These are phyloP conservation scores for Cornus controversa DNA, from an alignment of 148 eudicot species.

Conservation along the genomic window DNA sequence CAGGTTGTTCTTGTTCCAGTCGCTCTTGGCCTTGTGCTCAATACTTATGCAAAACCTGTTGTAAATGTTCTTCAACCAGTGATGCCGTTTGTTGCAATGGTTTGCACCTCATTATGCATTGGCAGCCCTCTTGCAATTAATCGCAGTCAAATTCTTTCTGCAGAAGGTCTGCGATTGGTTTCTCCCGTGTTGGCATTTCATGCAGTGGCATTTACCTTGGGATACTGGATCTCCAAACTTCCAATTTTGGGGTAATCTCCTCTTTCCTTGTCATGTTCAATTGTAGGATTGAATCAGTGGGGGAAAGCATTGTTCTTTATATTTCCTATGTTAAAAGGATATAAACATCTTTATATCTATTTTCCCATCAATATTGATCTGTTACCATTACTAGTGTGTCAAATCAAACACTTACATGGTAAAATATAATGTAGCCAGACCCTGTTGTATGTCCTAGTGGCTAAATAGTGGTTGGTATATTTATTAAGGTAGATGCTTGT, in stretches of 20 bases:
- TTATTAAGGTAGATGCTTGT: background rate
- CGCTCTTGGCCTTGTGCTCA: constrained; percentile 71
- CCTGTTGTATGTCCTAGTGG: background rate
- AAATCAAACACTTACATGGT: too few relatives aligned
- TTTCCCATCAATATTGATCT: background rate
- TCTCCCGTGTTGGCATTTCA: constrained; percentile 82
- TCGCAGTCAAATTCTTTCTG: constrained; percentile 66
- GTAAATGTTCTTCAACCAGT: constrained; percentile 79
- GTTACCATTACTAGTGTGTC: background rate
- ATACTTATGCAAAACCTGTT: constrained; percentile 83
- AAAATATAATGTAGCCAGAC: background rate
- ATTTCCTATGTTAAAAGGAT: too few relatives aligned
- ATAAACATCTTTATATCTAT: background rate
- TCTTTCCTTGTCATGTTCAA: background rate
- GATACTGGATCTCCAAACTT: constrained; percentile 88
- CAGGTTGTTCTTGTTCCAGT: constrained; percentile 93
- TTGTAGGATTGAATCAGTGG: background rate
- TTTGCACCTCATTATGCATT: constrained; percentile 92
- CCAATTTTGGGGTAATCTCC: constrained; percentile 52
- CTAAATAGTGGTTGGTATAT: background rate
- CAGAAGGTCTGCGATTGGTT: constrained; percentile 75
- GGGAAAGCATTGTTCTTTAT: too few relatives aligned
- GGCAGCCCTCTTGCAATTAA: constrained; percentile 98
- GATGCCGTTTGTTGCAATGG: constrained; percentile 95
- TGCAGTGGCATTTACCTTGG: constrained; percentile 66